Conservation (phyloP, 1,139 yeast genomes). For the Lodderomyces pseudojiufengensis region DNA sequence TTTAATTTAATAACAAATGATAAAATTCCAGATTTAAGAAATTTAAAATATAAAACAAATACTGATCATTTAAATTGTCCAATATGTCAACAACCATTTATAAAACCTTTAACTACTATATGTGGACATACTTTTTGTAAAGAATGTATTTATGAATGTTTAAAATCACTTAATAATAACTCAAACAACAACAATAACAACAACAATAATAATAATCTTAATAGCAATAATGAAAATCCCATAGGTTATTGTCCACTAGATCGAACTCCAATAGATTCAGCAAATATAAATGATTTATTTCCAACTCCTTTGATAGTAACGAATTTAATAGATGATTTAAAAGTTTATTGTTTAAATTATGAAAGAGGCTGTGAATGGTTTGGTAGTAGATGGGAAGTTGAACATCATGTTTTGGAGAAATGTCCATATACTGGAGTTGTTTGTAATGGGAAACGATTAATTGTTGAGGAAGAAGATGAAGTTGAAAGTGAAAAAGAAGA, state of each 20-base stretch:
- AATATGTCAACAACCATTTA: slow-evolving; percentile 55
- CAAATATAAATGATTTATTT: slow-evolving; percentile 41
- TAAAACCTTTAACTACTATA: slow-evolving; percentile 50
- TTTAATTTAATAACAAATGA: slow-evolving; percentile 17
- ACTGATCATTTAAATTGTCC: slow-evolving; percentile 59
- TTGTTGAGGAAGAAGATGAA: slow-evolving; percentile 11
- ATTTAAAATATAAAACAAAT: slow-evolving; percentile 29
- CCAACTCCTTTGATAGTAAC: slow-evolving; percentile 61
- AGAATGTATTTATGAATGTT: slow-evolving; percentile 48
- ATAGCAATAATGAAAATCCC: neutral
- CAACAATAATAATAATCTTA: neutral
- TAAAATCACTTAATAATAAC: slow-evolving; percentile 27
- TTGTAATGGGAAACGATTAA: slow-evolving; percentile 35
- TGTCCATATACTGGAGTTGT: slow-evolving; percentile 52
- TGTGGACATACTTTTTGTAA: slow-evolving; percentile 63
- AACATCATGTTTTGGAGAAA: slow-evolving; percentile 45
- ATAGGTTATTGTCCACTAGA: slow-evolving; percentile 59
- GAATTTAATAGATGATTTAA: slow-evolving; percentile 61
- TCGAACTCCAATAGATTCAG: slow-evolving; percentile 45
- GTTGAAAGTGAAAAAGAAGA: neutral
- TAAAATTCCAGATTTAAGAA: slow-evolving; percentile 33
- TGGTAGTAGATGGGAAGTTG: slow-evolving; percentile 60
- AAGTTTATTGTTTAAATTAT: slow-evolving; percentile 52
- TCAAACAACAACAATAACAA: slow-evolving; percentile 5
- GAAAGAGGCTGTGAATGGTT: slow-evolving; percentile 56